Evolutionary conservation across 352 stramenopile genomes (phyloP).

Genomic region (Pythium volutum): DNA sequence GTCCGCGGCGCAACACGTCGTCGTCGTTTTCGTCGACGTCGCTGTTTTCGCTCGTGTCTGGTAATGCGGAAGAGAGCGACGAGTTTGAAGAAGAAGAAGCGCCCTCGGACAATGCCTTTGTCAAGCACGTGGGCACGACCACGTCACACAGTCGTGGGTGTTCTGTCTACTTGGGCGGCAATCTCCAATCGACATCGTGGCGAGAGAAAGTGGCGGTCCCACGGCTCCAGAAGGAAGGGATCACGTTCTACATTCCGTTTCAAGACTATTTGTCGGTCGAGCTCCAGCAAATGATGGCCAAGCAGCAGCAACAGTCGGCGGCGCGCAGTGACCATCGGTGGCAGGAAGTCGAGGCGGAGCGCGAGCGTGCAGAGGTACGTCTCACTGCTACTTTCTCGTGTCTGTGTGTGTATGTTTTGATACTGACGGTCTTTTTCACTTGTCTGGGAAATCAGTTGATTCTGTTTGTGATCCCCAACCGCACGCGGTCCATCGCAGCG

Average conservation of each 20-base stretch:
- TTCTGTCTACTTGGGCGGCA: slow-evolving; percentile 75
- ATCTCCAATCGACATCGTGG: slow-evolving; percentile 70
- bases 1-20: slow-evolving; percentile 44
- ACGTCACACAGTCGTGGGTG: slow-evolving; percentile 46
- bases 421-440: background rate
- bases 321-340: slow-evolving; percentile 34
- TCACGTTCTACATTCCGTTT: slow-evolving; percentile 74
- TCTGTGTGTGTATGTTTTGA: background rate
- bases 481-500: slow-evolving; percentile 69
- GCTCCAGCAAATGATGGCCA: slow-evolving; percentile 37
- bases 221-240: slow-evolving; percentile 59
- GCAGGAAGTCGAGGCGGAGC: slow-evolving; percentile 57
- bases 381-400: background rate
- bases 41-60: slow-evolving; percentile 43
- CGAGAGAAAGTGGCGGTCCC: slow-evolving; percentile 71
- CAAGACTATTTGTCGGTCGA: slow-evolving; percentile 72
- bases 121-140: slow-evolving; percentile 43
- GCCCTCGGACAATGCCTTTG: slow-evolving; percentile 27
- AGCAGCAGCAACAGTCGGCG: slow-evolving; percentile 14
- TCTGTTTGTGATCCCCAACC: slow-evolving; percentile 76
- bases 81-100: slow-evolving; percentile 17
- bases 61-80: slow-evolving; percentile 29
- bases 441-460: slow-evolving; percentile 39
- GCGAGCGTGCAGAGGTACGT: slow-evolving; percentile 59
- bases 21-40: slow-evolving; percentile 62